phyloP scores from a whole-genome alignment of 805 yeast species.

The Priceomyces carsonii region DNA sequence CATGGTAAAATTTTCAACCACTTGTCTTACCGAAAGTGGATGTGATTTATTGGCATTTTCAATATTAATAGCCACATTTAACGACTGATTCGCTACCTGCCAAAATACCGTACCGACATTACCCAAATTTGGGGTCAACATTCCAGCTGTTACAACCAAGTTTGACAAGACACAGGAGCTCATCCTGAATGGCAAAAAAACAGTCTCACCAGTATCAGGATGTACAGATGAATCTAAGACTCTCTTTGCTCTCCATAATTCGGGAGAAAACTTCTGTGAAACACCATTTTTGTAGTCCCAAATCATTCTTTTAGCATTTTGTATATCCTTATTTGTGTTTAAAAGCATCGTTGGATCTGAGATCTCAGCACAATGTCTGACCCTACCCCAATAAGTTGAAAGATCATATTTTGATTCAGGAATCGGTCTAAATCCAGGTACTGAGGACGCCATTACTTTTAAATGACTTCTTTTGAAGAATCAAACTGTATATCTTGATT shows the following conservation, averaged over 20 bases:
- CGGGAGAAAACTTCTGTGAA: slow-evolving; percentile 65
- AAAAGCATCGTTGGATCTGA: slow-evolving; percentile 90
- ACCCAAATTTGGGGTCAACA: slow-evolving; percentile 94
- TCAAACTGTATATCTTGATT: too few species aligned
- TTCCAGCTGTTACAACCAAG: slow-evolving; percentile 93
- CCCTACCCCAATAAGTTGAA: slow-evolving; percentile 88
- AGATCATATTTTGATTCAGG: slow-evolving; percentile 84
- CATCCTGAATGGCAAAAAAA: slow-evolving; percentile 93
- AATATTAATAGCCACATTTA: slow-evolving; percentile 94
- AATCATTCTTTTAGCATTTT: slow-evolving; percentile 61
- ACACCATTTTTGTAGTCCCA: slow-evolving; percentile 75
- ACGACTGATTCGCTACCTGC: slow-evolving; percentile 97
- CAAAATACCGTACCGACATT: slow-evolving; percentile 90
- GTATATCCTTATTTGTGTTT: slow-evolving; percentile 64
- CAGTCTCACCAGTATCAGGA: slow-evolving; percentile 96
- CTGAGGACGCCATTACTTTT: slow-evolving; percentile 95
- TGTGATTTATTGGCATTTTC: slow-evolving; percentile 96
- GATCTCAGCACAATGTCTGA: slow-evolving; percentile 88
- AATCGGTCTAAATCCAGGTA: slow-evolving; percentile 76
- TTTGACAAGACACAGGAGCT: slow-evolving; percentile 92
- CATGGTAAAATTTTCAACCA: slow-evolving; percentile 74
- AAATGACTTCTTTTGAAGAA: too few species aligned
- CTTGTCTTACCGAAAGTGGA: slow-evolving; percentile 78
- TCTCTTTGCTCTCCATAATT: slow-evolving; percentile 85
- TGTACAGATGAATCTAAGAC: slow-evolving; percentile 89